These are phyloP conservation scores for Tetrapisispora nanseiensis DNA, from an alignment of 805 yeast genomes.

Conservation along the genomic window DNA sequence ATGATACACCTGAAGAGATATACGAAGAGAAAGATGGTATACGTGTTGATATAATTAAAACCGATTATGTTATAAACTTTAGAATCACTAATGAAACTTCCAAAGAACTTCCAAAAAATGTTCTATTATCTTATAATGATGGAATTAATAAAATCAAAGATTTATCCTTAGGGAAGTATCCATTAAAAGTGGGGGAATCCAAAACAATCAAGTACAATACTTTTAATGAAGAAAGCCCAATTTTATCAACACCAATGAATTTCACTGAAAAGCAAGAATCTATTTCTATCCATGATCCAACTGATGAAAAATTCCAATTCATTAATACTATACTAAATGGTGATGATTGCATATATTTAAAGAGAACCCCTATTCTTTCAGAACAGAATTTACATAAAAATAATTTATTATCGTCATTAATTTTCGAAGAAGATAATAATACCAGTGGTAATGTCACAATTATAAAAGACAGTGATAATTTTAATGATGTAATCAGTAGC, in stretches of 20 bases:
- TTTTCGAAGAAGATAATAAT: background rate
- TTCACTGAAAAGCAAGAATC: background rate
- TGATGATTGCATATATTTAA: background rate
- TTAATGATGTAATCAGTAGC: conserved; percentile 10
- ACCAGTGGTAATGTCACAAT: background rate
- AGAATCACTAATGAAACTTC: background rate
- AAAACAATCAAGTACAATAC: background rate
- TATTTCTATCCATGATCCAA: background rate
- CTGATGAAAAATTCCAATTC: background rate
- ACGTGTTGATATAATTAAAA: background rate
- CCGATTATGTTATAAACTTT: background rate
- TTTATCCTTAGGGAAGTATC: background rate
- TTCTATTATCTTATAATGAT: conserved; percentile 1
- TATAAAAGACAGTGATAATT: background rate
- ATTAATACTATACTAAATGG: background rate
- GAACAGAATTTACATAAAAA: background rate
- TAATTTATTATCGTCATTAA: background rate
- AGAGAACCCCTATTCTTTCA: background rate
- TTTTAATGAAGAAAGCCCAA: background rate
- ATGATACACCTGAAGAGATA: background rate
- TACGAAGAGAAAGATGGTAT: background rate
- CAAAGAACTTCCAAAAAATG: conserved; percentile 8
- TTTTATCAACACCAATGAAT: background rate
- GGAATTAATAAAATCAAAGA: background rate
- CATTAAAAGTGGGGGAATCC: background rate